These are phyloP conservation scores for Fremontodendron californicum DNA, from an alignment of 345 rosid genomes.

Conservation along the genomic window DNA sequence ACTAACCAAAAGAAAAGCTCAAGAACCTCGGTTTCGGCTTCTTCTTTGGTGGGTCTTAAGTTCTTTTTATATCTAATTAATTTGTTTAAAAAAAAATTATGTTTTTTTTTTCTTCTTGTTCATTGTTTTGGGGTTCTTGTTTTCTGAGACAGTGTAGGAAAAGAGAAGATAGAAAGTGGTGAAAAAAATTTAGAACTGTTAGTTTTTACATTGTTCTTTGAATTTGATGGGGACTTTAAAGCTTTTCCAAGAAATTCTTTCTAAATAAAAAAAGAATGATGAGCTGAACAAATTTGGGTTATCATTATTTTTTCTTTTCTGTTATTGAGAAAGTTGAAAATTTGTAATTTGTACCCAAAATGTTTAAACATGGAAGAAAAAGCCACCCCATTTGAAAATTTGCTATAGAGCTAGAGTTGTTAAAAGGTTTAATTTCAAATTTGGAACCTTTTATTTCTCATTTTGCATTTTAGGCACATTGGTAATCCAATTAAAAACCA, in stretches of 20 bases:
- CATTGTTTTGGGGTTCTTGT: background rate
- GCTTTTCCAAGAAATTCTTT: background rate
- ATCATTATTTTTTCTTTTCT: background rate
- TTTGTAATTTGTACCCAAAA: background rate
- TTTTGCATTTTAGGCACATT: background rate
- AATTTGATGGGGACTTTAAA: background rate
- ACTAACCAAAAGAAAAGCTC: slow-evolving; percentile 55
- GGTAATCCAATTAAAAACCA: background rate
- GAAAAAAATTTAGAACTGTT: background rate
- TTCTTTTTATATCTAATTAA: background rate
- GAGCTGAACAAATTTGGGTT: background rate
- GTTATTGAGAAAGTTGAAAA: background rate
- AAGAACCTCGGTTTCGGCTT: slow-evolving; percentile 37
- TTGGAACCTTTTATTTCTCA: background rate
- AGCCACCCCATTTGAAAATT: background rate
- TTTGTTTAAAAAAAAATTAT: background rate
- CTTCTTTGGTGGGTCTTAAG: slow-evolving; percentile 48
- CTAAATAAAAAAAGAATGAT: background rate
- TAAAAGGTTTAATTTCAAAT: background rate
- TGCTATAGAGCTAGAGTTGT: background rate
- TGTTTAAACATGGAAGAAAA: background rate
- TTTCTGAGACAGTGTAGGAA: background rate
- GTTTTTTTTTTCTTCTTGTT: background rate
- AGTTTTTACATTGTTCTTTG: background rate
- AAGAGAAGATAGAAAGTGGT: background rate